Percentiles rank a stretch among this genome's conserved stretches.
Evolutionary conservation across 345 rosid species (phyloP).

Genomic region (Erodium maritimum): DNA sequence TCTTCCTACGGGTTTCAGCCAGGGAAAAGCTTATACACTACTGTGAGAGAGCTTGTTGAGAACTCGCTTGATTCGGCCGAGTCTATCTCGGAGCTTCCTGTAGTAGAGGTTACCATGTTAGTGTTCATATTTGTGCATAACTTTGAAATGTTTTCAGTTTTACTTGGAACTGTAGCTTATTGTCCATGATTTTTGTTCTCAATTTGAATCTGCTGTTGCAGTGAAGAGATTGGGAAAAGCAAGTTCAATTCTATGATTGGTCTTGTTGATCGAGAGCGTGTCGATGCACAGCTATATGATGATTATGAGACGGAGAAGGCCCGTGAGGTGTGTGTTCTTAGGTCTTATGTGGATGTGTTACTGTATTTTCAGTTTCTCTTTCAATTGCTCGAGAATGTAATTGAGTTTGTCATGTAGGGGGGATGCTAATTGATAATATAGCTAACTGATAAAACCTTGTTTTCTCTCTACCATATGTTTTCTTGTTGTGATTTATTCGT

Average conservation of each 20-base stretch:
- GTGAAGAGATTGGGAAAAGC: slow-evolving; percentile 80
- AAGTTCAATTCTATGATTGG: slow-evolving; percentile 95
- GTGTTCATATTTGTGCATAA: slow-evolving; percentile 8
- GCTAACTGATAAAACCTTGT: too few species aligned
- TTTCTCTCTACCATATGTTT: background rate
- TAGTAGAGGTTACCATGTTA: slow-evolving; percentile 74
- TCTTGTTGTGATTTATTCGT: slow-evolving; percentile 5
- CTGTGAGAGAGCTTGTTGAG: slow-evolving; percentile 88
- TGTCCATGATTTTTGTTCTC: background rate
- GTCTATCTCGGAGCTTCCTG: slow-evolving; percentile 86
- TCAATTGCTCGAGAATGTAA: background rate
- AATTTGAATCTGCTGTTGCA: slow-evolving; percentile 23
- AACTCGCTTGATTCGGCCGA: slow-evolving; percentile 92
- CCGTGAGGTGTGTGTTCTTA: slow-evolving; percentile 57
- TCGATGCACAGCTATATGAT: slow-evolving; percentile 69
- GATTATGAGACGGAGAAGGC: slow-evolving; percentile 88
- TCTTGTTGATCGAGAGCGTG: slow-evolving; percentile 76
- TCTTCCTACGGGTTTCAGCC: slow-evolving; percentile 40
- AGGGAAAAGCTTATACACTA: slow-evolving; percentile 81
- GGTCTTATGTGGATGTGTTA: background rate
- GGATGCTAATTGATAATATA: background rate
- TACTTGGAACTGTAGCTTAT: background rate
- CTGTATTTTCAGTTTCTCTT: background rate
- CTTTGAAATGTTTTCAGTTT: background rate
- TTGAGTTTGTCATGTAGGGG: background rate